These are phyloP conservation scores for Suillus cothurnatus DNA, from an alignment of 768 basidiomycete species.

Conservation along the genomic window DNA sequence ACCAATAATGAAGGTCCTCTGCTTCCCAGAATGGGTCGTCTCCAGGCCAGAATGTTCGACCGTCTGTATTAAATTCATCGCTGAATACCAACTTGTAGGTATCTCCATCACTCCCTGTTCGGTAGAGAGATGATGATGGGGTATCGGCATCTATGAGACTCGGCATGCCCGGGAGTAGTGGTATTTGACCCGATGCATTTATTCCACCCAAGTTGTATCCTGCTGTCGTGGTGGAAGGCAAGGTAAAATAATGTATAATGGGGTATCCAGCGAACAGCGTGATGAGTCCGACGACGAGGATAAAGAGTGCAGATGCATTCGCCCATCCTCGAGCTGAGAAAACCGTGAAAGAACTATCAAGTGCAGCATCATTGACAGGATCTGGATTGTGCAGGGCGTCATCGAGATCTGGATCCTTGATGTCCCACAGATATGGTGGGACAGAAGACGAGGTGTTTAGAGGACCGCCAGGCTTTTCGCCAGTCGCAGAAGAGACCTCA, in stretches of 20 bases:
- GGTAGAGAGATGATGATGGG: conserved; percentile 53
- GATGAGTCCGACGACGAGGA: conserved; percentile 69
- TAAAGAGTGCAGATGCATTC: conserved; percentile 72
- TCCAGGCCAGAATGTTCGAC: conserved; percentile 73
- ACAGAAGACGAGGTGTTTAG: conserved; percentile 58
- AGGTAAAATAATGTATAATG: conserved; percentile 61
- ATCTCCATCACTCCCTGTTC: conserved; percentile 75
- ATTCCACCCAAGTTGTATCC: conserved; percentile 86
- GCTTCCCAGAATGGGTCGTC: conserved; percentile 91
- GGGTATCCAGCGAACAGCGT: conserved; percentile 89
- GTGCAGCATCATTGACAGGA: conserved; percentile 63
- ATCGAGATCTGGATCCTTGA: conserved; percentile 82
- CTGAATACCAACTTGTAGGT: conserved; percentile 85
- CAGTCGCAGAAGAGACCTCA: conserved; percentile 42
- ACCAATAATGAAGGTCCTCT: conserved; percentile 84
- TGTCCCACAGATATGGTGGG: conserved; percentile 76
- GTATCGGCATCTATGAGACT: conserved; percentile 79
- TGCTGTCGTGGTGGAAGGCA: conserved; percentile 26
- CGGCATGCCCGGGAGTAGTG: conserved; percentile 67
- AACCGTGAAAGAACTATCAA: conserved; percentile 62
- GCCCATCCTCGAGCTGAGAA: conserved; percentile 85
- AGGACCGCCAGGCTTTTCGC: conserved; percentile 31
- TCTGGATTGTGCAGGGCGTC: conserved; percentile 91
- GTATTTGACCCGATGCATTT: conserved; percentile 88
- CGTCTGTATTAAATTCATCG: conserved; percentile 80